phyloP scores from a whole-genome alignment of 2,329 filamentous ascomycete species.

The Fusarium sp. region DNA sequence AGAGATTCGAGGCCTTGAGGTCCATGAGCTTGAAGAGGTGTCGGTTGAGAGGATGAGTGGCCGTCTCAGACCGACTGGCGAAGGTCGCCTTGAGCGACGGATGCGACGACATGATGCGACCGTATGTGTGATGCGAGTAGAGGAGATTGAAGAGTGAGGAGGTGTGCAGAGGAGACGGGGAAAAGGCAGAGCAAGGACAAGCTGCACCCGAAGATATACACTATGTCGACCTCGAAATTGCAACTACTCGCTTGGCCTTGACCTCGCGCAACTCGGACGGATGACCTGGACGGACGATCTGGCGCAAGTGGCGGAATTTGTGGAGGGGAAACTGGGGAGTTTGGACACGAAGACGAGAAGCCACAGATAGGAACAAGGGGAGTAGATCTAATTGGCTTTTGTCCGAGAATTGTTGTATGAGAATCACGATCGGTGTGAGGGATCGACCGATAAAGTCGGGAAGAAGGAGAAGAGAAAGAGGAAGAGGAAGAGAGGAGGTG shows the following conservation, averaged over 20 bases:
- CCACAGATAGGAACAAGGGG: slow-evolving; percentile 36
- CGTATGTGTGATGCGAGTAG: neutral
- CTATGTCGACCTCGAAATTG: slow-evolving; percentile 12
- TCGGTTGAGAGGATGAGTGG: slow-evolving; percentile 67
- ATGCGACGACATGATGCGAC: slow-evolving; percentile 52
- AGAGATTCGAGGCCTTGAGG: slow-evolving; percentile 74
- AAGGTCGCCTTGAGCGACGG: slow-evolving; percentile 65
- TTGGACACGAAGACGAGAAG: slow-evolving; percentile 27
- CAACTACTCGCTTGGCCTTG: slow-evolving; percentile 11
- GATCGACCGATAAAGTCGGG: neutral
- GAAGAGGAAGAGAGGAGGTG: neutral
- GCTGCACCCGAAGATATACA: slow-evolving; percentile 12
- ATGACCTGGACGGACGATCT: slow-evolving; percentile 21
- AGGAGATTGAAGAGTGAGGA: neutral
- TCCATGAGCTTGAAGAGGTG: slow-evolving; percentile 75
- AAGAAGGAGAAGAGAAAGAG: neutral
- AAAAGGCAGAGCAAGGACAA: slow-evolving; percentile 1
- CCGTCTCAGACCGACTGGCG: slow-evolving; percentile 62
- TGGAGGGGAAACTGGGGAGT: slow-evolving; percentile 32
- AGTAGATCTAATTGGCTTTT: slow-evolving; percentile 36
- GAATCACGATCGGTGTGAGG: slow-evolving; percentile 16
- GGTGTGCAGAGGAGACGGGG: neutral
- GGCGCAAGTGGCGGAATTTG: slow-evolving; percentile 38
- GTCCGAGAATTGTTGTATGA: slow-evolving; percentile 11
- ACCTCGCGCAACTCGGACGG: slow-evolving; percentile 11